Conservation (phyloP, 257 asterid genomes). For the Lithospermum erythrorhizon region DNA sequence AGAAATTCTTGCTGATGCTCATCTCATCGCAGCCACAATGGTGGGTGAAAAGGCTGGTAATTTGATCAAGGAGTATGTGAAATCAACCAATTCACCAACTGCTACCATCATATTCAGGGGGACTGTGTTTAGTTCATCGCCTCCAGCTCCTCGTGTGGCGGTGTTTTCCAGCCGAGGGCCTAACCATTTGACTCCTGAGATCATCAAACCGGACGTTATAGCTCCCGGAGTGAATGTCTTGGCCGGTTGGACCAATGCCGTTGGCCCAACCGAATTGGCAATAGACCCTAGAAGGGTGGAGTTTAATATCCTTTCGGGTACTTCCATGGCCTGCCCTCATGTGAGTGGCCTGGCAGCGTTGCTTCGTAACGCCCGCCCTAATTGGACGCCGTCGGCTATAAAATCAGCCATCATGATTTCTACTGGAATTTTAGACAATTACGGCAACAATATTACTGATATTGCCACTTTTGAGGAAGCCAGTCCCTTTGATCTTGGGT, state of each 20-base stretch:
- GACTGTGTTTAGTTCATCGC: slow-evolving; percentile 54
- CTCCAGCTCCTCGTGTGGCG: slow-evolving; percentile 84
- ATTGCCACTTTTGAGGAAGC: slow-evolving; percentile 70
- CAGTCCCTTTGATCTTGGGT: slow-evolving; percentile 52
- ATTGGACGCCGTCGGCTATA: slow-evolving; percentile 76
- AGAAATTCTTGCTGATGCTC: slow-evolving; percentile 84
- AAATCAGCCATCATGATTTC: slow-evolving; percentile 88
- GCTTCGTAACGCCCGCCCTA: slow-evolving; percentile 53
- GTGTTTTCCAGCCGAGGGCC: slow-evolving; percentile 97
- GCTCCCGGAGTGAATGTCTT: slow-evolving; percentile 92
- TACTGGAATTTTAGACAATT: slow-evolving; percentile 54
- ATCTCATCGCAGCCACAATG: slow-evolving; percentile 80
- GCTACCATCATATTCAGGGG: slow-evolving; percentile 64
- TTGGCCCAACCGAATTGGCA: slow-evolving; percentile 62
- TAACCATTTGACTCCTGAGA: slow-evolving; percentile 62
- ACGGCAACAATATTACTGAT: slow-evolving; percentile 47
- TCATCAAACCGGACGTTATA: slow-evolving; percentile 81
- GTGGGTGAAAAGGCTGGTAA: slow-evolving; percentile 75
- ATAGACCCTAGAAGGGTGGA: slow-evolving; percentile 66
- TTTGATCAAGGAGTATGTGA: slow-evolving; percentile 47
- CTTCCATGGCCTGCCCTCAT: slow-evolving; percentile 95
- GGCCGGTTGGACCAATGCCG: slow-evolving; percentile 78
- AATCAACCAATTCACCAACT: slow-evolving; percentile 55
- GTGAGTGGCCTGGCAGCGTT: slow-evolving; percentile 86
- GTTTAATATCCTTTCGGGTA: slow-evolving; percentile 81